Evolutionary conservation across 768 basidiomycete species (phyloP), one percentile per base, ranked within the genome.

Genomic region (Mrakia frigida): DNA sequence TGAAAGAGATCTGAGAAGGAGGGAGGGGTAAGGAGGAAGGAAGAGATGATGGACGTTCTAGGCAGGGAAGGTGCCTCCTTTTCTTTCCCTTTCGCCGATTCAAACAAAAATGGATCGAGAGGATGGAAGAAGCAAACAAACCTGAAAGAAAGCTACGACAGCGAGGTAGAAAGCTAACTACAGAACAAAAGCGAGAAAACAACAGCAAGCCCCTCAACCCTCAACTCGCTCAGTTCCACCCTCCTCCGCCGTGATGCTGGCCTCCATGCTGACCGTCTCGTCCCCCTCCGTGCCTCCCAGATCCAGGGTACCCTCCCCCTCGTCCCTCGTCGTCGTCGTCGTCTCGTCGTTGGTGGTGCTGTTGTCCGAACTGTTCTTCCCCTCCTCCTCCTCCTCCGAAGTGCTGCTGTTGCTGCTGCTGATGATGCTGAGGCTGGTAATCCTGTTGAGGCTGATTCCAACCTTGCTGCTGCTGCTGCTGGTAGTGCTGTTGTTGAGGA

Each of bases 241-340:
- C 65, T 41, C 65, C 65, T 68, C 65, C 65, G 2, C 65, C 65
- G n/a, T n/a, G n/a, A n/a, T n/a, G n/a, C n/a, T n/a, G n/a, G n/a
- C 65, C 37, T 68, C 65, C 65, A 11, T 65, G 63, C 13, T 65
- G 33, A 31, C 35, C 33, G n/a, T n/a, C n/a, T n/a, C n/a, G n/a
- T 41, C 39, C 65, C 18, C 65, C 61, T 63, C 61, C 61, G 28
- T 28, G 25, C 28, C 25, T 37, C 61, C 65, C 39, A 9, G 23
- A 16, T 41, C 65, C 65, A 23, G 65, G 65, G 35, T 68, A 68
- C 21, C 65, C 65, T n/a, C 65, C 65, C n/a, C 56, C 56, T 56
- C 25, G 13, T 56, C 28, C 21, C 43, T 33, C 35, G 18, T 50
- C 46, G 46, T 68, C 65, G 10, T 41, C 65, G 39, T 63, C 61